Evolutionary conservation across 2,329 filamentous ascomycete species (phyloP), one percentile per base, ranked within the genome.

Genomic region (Paraphaeosphaeria sporulosa): DNA sequence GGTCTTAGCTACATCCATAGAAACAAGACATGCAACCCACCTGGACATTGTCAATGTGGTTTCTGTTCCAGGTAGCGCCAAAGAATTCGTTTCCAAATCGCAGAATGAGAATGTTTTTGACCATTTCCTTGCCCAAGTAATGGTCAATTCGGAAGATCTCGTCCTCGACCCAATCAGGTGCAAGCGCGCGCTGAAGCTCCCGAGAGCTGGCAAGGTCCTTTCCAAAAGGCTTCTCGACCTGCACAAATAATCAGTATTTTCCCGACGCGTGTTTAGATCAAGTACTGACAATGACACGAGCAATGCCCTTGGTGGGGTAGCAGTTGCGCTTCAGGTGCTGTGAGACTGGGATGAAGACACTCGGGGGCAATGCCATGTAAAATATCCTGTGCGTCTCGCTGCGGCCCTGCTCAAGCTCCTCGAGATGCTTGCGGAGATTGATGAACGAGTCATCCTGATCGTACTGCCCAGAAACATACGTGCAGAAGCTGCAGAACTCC

Each of bases 111-210:
- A 99, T 96, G 83, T 99, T 99, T 89, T 99, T 99, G 74, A 99
- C 95, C 95, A 99, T 99, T 83, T 99, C 95, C 86, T 99, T 99
- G 74, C 96, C 96, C 50, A 99, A 88, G 81, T 99, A 99, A 84
- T 99, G 95, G 80, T 99, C 95, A 75, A 99, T 99, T 76, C 95
- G 93, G 89, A 96, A 99, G 69, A 99, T 90, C 83, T 99, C 95
- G 56, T 98, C 94, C 82, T 99, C 96, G 76, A 92, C 95, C 96
- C 95, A 99, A 83, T 99, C 93, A 46, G 95, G 95, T 77, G 94
- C 92, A 65, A 99, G 88, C 8, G 95, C 96, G 80, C 92, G 93
- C 78, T 98, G 94, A 63, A 99, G 87, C 81, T 97, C 93, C 61
- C 95, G 90, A 56, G 95, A 98, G 83, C 94, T 97, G 59, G 87